Evolutionary conservation across 352 stramenopile species (phyloP).

Genomic region (Saprolegnia parasitica): DNA sequence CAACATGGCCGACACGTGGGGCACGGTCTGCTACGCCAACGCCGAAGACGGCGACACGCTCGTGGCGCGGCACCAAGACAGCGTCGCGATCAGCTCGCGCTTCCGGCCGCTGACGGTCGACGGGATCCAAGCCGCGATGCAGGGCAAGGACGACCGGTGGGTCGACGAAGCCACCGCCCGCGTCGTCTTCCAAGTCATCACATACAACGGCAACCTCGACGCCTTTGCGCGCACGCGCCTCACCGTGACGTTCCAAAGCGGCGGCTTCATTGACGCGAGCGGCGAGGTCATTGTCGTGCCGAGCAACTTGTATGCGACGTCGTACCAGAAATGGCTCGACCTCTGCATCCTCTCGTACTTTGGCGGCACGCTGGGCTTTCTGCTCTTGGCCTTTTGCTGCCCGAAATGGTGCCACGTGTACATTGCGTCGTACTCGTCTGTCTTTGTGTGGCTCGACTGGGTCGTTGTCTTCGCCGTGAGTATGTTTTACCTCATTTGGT

Average conservation of each 20-base stretch:
- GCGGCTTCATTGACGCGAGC: constrained; percentile 11
- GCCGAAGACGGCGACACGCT: not conserved
- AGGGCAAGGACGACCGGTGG: not conserved
- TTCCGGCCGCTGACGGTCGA: not conserved
- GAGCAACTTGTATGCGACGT: not conserved
- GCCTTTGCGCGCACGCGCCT: not conserved
- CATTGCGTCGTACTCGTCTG: not conserved
- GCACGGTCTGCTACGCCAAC: not conserved
- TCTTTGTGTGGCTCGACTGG: constrained; percentile 4
- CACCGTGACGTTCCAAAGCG: not conserved
- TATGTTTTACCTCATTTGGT: constrained; percentile 16
- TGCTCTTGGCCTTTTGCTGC: not conserved
- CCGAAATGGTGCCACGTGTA: constrained; percentile 15
- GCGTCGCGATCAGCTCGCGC: not conserved
- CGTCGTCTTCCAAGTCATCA: constrained; percentile 8
- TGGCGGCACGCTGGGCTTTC: not conserved
- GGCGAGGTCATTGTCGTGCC: constrained; percentile 6
- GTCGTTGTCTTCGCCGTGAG: not conserved
- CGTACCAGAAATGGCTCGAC: not conserved
- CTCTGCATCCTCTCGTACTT: not conserved
- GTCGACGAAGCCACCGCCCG: not conserved
- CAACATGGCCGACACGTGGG: not conserved
- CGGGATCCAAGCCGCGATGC: not conserved
- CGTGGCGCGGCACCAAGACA: not conserved
- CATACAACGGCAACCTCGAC: constrained; percentile 26